Evolutionary conservation across 306 rosid genomes (phyloP), one percentile per base, ranked within the genome.

Genomic region (Potentilla sterilis): DNA sequence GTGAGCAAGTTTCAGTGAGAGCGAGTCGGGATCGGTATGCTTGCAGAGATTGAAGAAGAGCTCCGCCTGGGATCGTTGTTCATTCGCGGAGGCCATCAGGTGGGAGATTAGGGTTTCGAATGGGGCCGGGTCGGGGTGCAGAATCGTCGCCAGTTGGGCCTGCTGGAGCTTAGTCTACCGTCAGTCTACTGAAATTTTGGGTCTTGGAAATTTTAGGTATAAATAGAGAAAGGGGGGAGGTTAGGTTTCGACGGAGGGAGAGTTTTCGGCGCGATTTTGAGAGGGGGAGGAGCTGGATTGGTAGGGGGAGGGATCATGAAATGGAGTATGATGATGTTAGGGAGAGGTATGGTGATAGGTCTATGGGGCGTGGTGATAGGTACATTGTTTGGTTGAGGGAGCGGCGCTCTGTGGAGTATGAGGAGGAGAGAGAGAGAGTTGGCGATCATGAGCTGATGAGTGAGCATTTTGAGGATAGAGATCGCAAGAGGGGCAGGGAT

Each of bases 201-300:
- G n/a, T n/a, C n/a, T n/a, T n/a, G n/a, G n/a, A n/a, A n/a, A n/a
- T n/a, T n/a, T n/a, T n/a, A n/a, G n/a, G n/a, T n/a, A n/a, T n/a
- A n/a, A n/a, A n/a, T n/a, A n/a, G n/a, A n/a, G n/a, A n/a, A n/a
- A 85, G 89, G 86, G 24, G 96, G 87, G 69, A 85, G 97, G 68
- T 63, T 91, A 18, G 82, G 61, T 79, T 95, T 92, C 41, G 88
- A 89, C 5, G 22, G 59, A 54, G 61, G 32, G 61, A 89, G 55
- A 80, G 72, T 84, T 75, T 79, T 62, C 83, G 79, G 48, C 75
- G 65, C 42, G 75, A 79, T 52, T 69, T 55, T 62, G 97, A 88
- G 78, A 88, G 96, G 84, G 86, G 82, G 71, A 85, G 85, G 19
- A 89, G 83, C 69, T 87, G 90, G 93, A 93, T 78, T 61, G 84